Evolutionary conservation across 345 rosid genomes (phyloP), one percentile per base, ranked within the genome.

Genomic region (Eucalyptus guilfoylei): DNA sequence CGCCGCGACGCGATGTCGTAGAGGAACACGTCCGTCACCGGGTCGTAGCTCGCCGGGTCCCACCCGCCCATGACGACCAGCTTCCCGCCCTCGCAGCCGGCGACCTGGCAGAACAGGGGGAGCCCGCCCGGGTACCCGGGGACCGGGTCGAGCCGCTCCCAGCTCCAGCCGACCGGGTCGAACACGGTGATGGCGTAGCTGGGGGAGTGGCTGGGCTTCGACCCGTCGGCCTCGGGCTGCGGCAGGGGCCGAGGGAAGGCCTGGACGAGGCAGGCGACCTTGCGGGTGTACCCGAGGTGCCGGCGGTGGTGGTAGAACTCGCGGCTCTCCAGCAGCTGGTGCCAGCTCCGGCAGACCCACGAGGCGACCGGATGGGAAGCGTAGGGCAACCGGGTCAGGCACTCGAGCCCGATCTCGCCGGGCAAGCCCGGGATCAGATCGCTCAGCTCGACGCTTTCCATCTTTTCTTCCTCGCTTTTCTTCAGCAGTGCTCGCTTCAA

Each of bases 61-160:
- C 98, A 96, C 32, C 96, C 97, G 45, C 97, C 98, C 93, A 95
- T 88, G n/a, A 94, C 89, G 47, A 94, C 93, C 24, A 96, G 93
- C 92, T 93, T 92, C 87, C 95, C 95, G 42, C 83, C 83, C 47
- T 93, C 97, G 48, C 91, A 92, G 76, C 96, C 90, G 10, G 93
- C 93, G 86, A 94, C 48, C 85, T 93, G 95, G 90, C 95, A 94
- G 87, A 95, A 96, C 93, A 95, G 87, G 10, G 96, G 97, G 54
- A 96, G 92, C 60, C 97, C 97, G 86, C 89, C 87, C 14, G 94
- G 92, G 93, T 91, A 93, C 26, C 45, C 72, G 5, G 95, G 95
- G 9, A 93, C 89, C 83, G 92, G 93, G 85, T 86, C 92, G 11
- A 95, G 42, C 85, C 92, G 89, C 28, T 93, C 94, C 95, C 98